Evolutionary conservation across 345 rosid species (phyloP).

Genomic region (Jatropha curcas): DNA sequence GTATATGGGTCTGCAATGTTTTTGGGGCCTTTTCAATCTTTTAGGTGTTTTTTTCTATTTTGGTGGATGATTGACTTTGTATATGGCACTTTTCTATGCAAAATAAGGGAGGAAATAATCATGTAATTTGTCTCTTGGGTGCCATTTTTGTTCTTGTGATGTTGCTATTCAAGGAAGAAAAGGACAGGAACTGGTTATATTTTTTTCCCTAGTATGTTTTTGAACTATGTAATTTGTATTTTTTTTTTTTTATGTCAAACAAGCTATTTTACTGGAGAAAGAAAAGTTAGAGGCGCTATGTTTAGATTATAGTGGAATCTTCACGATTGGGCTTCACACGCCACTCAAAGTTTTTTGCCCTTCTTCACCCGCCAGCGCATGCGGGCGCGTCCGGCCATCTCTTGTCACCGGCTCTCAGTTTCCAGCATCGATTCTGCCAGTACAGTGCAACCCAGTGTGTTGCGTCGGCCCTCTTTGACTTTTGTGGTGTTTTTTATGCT

Average conservation of each 20-base stretch:
- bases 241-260: background rate
- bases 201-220: background rate
- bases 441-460: too few relatives aligned
- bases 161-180: background rate
- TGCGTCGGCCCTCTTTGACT: too few relatives aligned
- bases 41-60: background rate
- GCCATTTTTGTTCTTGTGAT: background rate
- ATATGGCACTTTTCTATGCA: slow-evolving; percentile 49
- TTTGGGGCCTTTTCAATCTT: background rate
- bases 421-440: too few relatives aligned
- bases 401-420: too few relatives aligned
- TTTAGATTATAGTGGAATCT: background rate
- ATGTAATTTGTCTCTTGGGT: background rate
- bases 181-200: background rate
- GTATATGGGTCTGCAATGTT: slow-evolving; percentile 5
- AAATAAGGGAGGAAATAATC: slow-evolving; percentile 24
- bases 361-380: too few relatives aligned
- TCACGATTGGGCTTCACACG: too few relatives aligned
- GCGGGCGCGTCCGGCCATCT: too few relatives aligned
- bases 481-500: too few relatives aligned
- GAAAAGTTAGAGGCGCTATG: background rate
- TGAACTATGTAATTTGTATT: background rate
- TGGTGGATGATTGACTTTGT: background rate
- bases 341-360: too few relatives aligned
- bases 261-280: background rate